Evolutionary conservation across 768 basidiomycete genomes (phyloP).

Genomic region (Suillus americanus): DNA sequence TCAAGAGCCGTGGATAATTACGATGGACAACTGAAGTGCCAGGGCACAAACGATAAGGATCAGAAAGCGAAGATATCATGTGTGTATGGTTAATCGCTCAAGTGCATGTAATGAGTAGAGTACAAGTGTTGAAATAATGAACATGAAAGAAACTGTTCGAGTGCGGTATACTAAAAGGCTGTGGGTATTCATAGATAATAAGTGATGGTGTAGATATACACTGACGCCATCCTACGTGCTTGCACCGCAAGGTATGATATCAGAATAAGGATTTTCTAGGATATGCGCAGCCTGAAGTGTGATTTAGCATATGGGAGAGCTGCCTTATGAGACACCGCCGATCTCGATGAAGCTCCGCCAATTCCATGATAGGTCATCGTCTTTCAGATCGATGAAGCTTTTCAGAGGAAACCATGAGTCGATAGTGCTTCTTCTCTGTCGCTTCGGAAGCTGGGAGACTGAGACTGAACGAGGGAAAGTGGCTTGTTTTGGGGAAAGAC

Average conservation of each 20-base stretch:
- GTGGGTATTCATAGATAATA: slow-evolving; percentile 15
- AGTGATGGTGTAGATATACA: slow-evolving; percentile 22
- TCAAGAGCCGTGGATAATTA: neutral
- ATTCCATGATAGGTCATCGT: slow-evolving; percentile 47
- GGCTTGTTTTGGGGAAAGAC: slow-evolving; percentile 14
- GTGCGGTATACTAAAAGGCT: slow-evolving; percentile 2
- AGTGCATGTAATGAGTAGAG: neutral
- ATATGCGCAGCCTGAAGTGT: slow-evolving; percentile 7
- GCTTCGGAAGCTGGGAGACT: slow-evolving; percentile 15
- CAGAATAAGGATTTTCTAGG: slow-evolving; percentile 10
- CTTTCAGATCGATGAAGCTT: slow-evolving; percentile 66
- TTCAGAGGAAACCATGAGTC: slow-evolving; percentile 55
- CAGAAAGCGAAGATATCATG: neutral
- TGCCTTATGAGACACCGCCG: slow-evolving; percentile 27
- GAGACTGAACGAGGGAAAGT: slow-evolving; percentile 11
- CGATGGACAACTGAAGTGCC: neutral
- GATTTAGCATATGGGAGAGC: neutral
- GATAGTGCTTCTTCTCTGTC: slow-evolving; percentile 42
- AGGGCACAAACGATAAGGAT: neutral
- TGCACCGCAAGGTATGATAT: slow-evolving; percentile 13
- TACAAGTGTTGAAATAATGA: slow-evolving; percentile 8
- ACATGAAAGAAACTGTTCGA: neutral
- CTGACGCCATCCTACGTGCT: slow-evolving; percentile 12
- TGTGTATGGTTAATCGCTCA: neutral
- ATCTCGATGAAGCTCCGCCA: slow-evolving; percentile 71